These are phyloP conservation scores for Linderniella brevidens DNA, from an alignment of 257 asterid species.

Conservation along the genomic window DNA sequence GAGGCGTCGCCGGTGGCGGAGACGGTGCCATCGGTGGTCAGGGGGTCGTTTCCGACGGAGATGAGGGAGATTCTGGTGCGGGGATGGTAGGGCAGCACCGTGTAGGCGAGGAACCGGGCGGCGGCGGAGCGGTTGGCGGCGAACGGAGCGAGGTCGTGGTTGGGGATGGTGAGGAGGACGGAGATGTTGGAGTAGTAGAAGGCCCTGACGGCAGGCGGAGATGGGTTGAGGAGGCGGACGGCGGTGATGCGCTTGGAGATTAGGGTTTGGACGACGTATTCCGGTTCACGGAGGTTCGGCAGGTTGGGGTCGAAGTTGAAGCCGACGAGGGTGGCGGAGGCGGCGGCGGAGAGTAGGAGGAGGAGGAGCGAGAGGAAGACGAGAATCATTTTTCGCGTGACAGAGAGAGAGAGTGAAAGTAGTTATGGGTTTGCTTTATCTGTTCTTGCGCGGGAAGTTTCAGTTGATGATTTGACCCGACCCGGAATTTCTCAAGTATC, in stretches of 20 bases:
- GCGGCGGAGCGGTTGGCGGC: conserved; percentile 53
- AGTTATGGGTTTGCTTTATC: no score
- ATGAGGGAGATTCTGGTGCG: conserved; percentile 51
- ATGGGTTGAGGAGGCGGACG: conserved; percentile 52
- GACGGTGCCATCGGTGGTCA: conserved; percentile 15
- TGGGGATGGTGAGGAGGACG: conserved; percentile 63
- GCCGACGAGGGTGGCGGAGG: conserved; percentile 44
- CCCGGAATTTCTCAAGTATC: no score
- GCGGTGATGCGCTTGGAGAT: conserved; percentile 29
- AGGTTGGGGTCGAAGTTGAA: conserved; percentile 44
- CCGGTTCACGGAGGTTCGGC: conserved; percentile 40
- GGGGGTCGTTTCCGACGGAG: conserved; percentile 62
- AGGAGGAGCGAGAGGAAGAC: neutral
- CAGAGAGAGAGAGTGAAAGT: no score
- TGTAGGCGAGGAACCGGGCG: conserved; percentile 31
- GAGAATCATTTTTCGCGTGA: no score
- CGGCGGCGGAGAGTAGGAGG: conserved; percentile 17
- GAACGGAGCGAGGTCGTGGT: conserved; percentile 38
- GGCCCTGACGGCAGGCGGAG: conserved; percentile 61
- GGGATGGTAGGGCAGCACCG: conserved; percentile 68
- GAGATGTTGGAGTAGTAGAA: conserved; percentile 72
- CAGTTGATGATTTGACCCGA: no score
- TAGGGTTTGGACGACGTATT: conserved; percentile 33
- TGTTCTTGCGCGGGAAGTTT: no score
- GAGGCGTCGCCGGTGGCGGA: conserved; percentile 25